phyloP scores from a whole-genome alignment of 1,284 basidiomycete genomes.

The Tranzscheliella williamsii region DNA sequence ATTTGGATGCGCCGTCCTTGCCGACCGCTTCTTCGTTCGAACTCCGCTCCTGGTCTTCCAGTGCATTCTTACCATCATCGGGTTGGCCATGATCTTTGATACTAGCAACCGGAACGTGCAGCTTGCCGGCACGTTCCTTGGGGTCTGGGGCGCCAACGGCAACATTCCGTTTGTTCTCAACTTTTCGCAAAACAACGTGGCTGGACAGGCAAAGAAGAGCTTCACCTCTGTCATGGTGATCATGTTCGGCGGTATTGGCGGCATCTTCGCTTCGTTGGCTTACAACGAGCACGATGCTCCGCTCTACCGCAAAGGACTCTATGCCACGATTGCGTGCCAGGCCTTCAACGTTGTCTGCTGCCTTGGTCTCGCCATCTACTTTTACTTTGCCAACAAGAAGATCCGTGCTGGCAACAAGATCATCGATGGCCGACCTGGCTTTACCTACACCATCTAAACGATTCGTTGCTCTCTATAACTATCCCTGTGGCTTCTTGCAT shows the following conservation, averaged over 20 bases:
- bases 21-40: conserved; percentile 61
- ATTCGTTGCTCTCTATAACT: too few relatives aligned
- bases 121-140: conserved; percentile 61
- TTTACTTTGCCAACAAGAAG: conserved; percentile 43
- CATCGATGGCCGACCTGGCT: conserved; percentile 39
- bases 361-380: conserved; percentile 37
- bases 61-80: conserved; percentile 58
- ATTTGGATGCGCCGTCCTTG: conserved; percentile 56
- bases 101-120: conserved; percentile 26
- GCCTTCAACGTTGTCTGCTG: conserved; percentile 40
- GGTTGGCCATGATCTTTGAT: conserved; percentile 60
- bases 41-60: conserved; percentile 60
- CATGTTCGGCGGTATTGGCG: conserved; percentile 63
- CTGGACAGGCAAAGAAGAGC: conserved; percentile 61
- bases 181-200: conserved; percentile 61
- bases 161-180: conserved; percentile 51
- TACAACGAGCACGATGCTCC: conserved; percentile 57
- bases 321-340: conserved; percentile 42
- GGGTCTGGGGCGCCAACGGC: conserved; percentile 59
- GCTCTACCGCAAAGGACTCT: conserved; percentile 47
- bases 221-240: conserved; percentile 62
- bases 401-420: conserved; percentile 39
- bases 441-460: conserved; percentile 45
- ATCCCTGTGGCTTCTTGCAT: too few relatives aligned
- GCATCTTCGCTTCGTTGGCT: conserved; percentile 62